These are phyloP conservation scores for Calocera viscosa DNA, from an alignment of 768 basidiomycete genomes.

Conservation along the genomic window DNA sequence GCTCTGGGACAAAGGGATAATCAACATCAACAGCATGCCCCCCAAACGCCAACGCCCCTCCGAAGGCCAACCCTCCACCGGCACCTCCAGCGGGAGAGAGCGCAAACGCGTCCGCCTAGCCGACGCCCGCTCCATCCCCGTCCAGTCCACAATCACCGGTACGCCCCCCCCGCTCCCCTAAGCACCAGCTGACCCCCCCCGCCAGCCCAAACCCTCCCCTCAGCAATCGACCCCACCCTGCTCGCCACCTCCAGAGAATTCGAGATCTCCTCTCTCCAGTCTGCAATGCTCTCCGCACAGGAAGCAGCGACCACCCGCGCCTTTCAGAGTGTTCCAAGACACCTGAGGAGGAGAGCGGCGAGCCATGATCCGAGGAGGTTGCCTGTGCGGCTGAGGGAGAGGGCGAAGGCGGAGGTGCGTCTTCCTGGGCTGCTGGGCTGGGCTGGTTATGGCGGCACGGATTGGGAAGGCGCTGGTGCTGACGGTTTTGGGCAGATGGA, in stretches of 20 bases:
- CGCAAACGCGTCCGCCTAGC: neutral
- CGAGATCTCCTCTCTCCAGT: conserved; percentile 85
- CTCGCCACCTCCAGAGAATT: conserved; percentile 80
- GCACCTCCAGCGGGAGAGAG: no score
- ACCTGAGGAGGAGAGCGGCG: conserved; percentile 82
- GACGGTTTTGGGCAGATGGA: conserved; percentile 41
- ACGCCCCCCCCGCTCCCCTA: neutral
- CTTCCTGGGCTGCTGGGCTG: neutral
- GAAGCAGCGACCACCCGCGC: conserved; percentile 55
- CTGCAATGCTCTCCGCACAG: conserved; percentile 72
- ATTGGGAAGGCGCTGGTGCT: no score
- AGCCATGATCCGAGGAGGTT: conserved; percentile 90
- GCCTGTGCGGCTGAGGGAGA: conserved; percentile 66
- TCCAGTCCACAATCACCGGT: neutral
- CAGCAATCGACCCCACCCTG: conserved; percentile 71
- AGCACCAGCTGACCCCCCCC: neutral
- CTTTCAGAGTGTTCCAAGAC: conserved; percentile 88
- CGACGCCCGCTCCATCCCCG: neutral
- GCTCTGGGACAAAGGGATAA: no score
- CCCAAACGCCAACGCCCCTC: no score
- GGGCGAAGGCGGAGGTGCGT: conserved; percentile 69
- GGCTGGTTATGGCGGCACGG: no score
- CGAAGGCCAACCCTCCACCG: no score
- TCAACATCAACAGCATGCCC: no score
- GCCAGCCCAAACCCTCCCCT: conserved; percentile 39